A percentile compares a stretch with the other conserved stretches of the same genome.
phyloP scores from a whole-genome alignment of 495 filamentous ascomycete genomes.

The Articulospora tetracladia region DNA sequence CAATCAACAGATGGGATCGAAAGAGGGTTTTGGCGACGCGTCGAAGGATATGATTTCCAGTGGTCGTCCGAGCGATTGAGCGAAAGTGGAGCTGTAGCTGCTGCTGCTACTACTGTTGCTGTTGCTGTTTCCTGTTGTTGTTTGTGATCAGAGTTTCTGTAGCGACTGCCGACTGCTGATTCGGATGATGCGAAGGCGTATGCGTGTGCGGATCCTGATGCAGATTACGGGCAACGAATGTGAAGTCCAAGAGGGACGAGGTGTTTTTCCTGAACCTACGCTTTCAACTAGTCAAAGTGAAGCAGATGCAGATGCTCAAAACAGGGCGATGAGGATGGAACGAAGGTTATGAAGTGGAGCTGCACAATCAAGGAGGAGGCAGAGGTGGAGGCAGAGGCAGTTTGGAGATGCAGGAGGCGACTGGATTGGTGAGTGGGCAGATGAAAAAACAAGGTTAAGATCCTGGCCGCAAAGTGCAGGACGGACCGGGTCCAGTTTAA shows the following conservation, averaged over 20 bases:
- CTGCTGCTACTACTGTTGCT: neutral
- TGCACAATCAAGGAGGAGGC: neutral
- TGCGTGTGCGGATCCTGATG: too few relatives aligned
- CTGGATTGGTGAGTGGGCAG: neutral
- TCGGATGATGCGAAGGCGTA: neutral
- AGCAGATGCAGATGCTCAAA: neutral
- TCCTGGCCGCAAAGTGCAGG: neutral
- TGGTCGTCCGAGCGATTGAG: constrained; percentile 4
- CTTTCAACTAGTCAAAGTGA: constrained; percentile 1
- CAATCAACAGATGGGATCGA: neutral
- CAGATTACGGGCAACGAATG: neutral
- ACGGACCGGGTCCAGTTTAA: neutral
- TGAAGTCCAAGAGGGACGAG: neutral
- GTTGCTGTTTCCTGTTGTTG: neutral
- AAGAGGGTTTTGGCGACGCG: constrained; percentile 3
- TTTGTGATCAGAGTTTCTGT: neutral
- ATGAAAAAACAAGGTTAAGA: neutral
- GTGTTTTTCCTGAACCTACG: neutral
- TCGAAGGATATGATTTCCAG: neutral
- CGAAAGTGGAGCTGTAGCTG: constrained; percentile 5
- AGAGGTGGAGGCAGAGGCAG: neutral
- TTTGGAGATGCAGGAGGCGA: neutral
- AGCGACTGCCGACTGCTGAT: neutral
- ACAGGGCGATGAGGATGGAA: neutral
- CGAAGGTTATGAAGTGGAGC: neutral